Evolutionary conservation across 495 filamentous ascomycete species (phyloP), one percentile per base, ranked within the genome.

Genomic region (Podospora appendiculata): DNA sequence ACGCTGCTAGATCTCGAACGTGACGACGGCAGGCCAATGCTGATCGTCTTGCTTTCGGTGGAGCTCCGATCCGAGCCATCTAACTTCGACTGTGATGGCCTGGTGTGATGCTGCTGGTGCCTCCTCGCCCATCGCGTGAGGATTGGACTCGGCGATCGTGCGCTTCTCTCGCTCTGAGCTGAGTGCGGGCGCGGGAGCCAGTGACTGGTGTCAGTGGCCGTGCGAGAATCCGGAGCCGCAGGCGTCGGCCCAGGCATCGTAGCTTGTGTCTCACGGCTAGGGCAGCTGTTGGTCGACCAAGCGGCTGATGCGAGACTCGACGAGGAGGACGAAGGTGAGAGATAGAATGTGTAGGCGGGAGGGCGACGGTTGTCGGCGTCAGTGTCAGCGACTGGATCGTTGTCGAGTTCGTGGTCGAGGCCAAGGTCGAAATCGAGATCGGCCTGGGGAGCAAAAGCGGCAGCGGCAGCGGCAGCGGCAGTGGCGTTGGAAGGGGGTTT

Each of bases 111-210:
- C 32, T 52, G 56, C 14, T 66, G 63, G 43, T 67, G 58, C 13
- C 60, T 52, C 45, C 49, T 57, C 14, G 52, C 53, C 64, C 62
- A 67, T 3, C 62, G 58, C 8, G 60, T 48, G 46, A 69, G 60
- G 17, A 66, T 45, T 0, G 64, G 64, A 44, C 58, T 65, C n/a
- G 56, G 38, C 8, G 59, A 55, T 16, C 56, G 53, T n/a, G 45
- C 50, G 36, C 53, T 53, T 11, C 32, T 50, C n/a, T 43, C 51
- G 54, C 61, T 64, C 14, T 19, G 57, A 12, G 61, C 48, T 19
- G 64, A 65, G 6, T 53, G 45, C 9, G 64, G 62, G n/a, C 59
- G 59, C 42, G 45, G 51, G 38, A 57, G 53, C 16, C 50, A n/a
- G 36, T 52, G 41, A 39, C 14, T 25, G 14, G 19, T 33, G 50